Evolutionary conservation across 2,329 filamentous ascomycete species (phyloP).

Genomic region (Byssoonygena ceratinophila): DNA sequence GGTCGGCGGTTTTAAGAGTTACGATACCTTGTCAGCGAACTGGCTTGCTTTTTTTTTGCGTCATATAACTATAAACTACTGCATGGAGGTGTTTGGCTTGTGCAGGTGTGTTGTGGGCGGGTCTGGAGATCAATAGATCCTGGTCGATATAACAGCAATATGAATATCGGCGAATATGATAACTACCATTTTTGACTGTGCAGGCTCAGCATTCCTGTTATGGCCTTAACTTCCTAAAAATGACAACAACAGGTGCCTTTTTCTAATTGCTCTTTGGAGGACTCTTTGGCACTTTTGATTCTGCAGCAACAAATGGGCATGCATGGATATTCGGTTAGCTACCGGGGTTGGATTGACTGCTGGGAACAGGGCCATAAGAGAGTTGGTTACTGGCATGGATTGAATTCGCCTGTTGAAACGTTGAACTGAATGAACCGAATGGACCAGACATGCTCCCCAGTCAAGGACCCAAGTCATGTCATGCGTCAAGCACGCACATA

Average conservation of each 20-base stretch:
- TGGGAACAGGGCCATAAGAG: neutral
- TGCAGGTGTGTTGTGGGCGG: neutral
- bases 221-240: no score
- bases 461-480: no score
- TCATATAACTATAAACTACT: neutral
- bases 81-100: neutral
- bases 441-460: no score
- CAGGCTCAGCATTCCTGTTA: no score
- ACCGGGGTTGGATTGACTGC: neutral
- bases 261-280: no score
- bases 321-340: neutral
- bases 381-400: neutral
- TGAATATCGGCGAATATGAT: neutral
- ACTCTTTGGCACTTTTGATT: no score
- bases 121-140: neutral
- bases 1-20: neutral
- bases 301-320: neutral
- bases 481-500: neutral
- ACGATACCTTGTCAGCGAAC: neutral
- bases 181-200: no score
- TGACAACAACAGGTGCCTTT: no score
- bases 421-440: neutral
- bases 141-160: neutral
- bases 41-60: neutral
- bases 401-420: constrained; percentile 1